Conservation (phyloP, 345 rosid species). For the Camelina hispida region DNA sequence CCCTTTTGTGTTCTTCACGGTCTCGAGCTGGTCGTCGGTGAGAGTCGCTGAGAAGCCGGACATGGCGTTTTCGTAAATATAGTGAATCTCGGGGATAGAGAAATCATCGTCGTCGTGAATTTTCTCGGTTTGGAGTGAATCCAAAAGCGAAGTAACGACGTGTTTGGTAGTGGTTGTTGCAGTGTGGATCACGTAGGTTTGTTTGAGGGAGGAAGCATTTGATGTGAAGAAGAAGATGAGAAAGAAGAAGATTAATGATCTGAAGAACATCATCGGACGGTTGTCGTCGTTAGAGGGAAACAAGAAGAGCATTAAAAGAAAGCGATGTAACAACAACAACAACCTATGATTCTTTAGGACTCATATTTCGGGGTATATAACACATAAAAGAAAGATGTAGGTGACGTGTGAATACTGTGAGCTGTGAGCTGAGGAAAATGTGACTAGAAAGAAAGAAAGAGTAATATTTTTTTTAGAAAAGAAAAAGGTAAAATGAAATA, state of each 20-base stretch:
- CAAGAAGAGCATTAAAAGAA: constrained; percentile 29
- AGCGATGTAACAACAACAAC: neutral
- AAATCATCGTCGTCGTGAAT: constrained; percentile 38
- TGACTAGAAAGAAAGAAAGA: constrained; percentile 27
- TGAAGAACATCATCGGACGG: constrained; percentile 42
- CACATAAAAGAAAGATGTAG: constrained; percentile 17
- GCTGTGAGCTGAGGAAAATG: constrained; percentile 45
- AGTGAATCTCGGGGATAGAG: constrained; percentile 53
- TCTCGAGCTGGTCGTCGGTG: constrained; percentile 52
- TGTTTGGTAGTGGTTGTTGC: constrained; percentile 49
- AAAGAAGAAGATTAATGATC: constrained; percentile 31
- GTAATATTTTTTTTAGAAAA: neutral
- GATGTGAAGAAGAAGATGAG: constrained; percentile 37
- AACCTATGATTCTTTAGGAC: constrained; percentile 22
- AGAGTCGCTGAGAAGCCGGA: constrained; percentile 77
- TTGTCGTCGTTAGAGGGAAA: constrained; percentile 28
- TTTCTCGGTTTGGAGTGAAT: constrained; percentile 40
- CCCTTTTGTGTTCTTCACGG: constrained; percentile 56
- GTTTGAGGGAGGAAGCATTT: constrained; percentile 44
- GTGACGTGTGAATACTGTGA: constrained; percentile 45
- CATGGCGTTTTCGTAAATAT: constrained; percentile 58
- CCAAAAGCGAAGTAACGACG: constrained; percentile 40
- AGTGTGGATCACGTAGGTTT: constrained; percentile 70
- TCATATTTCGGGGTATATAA: constrained; percentile 21
- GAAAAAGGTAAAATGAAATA: neutral